Base-by-base conservation (phyloP, 441 rosid genomes). In the Bruguiera hainesii region DNA sequence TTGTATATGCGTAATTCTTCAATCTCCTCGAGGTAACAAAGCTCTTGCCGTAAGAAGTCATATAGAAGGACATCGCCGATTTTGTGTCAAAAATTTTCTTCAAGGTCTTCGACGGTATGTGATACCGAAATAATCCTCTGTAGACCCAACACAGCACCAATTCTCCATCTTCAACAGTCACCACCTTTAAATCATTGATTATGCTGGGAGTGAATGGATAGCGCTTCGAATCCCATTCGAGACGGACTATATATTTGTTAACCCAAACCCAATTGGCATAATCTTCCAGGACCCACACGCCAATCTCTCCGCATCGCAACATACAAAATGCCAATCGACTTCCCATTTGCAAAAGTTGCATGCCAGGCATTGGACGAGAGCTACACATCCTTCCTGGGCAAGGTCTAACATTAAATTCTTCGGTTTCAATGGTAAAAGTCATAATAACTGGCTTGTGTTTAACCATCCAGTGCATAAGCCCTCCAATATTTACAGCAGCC, bases 61-160 rank as follows among this genome's bases (percentile, higher is more conserved):
- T 0, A 33, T 5, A 1, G 6, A 33, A 33, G 8, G 8, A 33
- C 8, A 0, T 33, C 8, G 8, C 8, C 37, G 37, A 33, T 33
- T 33, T 33, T 5, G 8, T 33, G 10, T 6, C 8, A 7, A 33
- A 33, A 33, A 33, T 33, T 33, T 33, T 33, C 37, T 33, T 6
- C 1, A 0, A 5, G 37, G 37, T 33, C 8, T 33, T 33, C 37
- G 8, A 33, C 6, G 19, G 3, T 0, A 28, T 15, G n/a, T 19
- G 26, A 33, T 60, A 60, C 46, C 48, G 23, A 60, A 60, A 60
- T 23, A 60, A 7, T n/a, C 63, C 63, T 60, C 15, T 33, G 9
- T n/a, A 9, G 11, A 23, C 13, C 35, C 64, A 37, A 61, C 13
- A 37, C 8, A 61, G 50, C 25, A 61, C 29, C 64, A 61, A n/a